Percentiles rank a stretch among this genome's conserved stretches.
phyloP scores from a whole-genome alignment of 2,329 filamentous ascomycete species.

The Dothideomycetes sp. region DNA sequence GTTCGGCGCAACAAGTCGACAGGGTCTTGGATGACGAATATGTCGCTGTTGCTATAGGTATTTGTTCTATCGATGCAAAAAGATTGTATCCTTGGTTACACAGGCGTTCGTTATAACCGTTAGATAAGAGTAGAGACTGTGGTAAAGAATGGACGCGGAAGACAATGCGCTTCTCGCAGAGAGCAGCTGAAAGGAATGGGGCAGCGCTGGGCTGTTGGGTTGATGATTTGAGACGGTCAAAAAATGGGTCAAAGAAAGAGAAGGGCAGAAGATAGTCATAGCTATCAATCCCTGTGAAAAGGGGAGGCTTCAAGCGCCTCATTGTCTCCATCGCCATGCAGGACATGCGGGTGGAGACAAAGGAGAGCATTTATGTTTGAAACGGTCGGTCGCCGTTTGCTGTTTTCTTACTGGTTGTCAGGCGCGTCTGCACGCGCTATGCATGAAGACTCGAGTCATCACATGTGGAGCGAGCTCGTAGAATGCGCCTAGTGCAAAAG shows the following conservation, averaged over 20 bases:
- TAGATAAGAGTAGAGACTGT: conserved; percentile 28
- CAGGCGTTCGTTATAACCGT: conserved; percentile 34
- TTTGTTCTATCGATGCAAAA: conserved; percentile 1
- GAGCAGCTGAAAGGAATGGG: conserved; percentile 6
- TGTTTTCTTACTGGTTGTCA: background rate
- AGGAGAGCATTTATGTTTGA: background rate
- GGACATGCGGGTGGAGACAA: background rate
- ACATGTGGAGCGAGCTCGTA: too few species aligned
- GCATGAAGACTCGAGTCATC: background rate
- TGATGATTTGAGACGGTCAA: background rate
- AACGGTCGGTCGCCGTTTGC: background rate
- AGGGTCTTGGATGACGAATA: too few species aligned
- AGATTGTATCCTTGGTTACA: conserved; percentile 7
- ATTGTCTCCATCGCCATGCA: background rate
- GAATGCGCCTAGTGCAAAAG: too few species aligned
- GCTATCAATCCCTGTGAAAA: background rate
- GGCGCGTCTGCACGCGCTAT: background rate
- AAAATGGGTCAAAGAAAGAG: background rate
- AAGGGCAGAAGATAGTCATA: background rate
- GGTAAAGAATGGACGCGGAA: conserved; percentile 7
- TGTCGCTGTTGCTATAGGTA: too few species aligned
- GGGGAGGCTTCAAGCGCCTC: background rate
- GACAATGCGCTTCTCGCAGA: conserved; percentile 8
- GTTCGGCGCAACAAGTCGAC: too few species aligned
- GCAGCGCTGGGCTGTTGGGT: conserved; percentile 6